Evolutionary conservation across 345 rosid genomes (phyloP).

Genomic region (Moricandia moricandioides): DNA sequence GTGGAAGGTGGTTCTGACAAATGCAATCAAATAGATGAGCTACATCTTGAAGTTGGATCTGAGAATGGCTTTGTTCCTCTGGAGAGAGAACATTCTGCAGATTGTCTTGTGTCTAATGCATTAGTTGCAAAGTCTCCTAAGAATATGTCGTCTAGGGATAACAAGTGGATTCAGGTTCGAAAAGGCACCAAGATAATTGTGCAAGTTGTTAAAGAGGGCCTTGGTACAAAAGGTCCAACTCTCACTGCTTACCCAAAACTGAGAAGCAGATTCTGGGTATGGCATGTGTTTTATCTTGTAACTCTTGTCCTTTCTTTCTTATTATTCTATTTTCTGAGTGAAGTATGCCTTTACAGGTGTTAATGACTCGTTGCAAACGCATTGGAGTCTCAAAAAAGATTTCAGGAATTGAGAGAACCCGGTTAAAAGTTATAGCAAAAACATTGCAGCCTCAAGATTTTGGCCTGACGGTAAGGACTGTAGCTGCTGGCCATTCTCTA

Average conservation of each 20-base stretch:
- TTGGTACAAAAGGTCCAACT: constrained; percentile 91
- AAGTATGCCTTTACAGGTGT: constrained; percentile 49
- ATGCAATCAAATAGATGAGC: constrained; percentile 43
- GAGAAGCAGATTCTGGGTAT: constrained; percentile 96
- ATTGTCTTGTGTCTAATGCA: constrained; percentile 36
- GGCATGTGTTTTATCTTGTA: constrained; percentile 5
- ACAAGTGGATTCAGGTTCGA: constrained; percentile 72
- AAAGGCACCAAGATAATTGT: constrained; percentile 92
- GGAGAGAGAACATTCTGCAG: constrained; percentile 37
- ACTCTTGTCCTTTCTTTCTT: constrained; percentile 23
- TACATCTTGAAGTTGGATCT: constrained; percentile 47
- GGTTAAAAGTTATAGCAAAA: constrained; percentile 87
- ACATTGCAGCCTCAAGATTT: constrained; percentile 86
- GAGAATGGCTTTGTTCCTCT: constrained; percentile 32
- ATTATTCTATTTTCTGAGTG: constrained; percentile 22
- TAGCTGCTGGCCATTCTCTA: constrained; percentile 82
- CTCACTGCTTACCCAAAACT: constrained; percentile 87
- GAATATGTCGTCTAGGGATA: constrained; percentile 36
- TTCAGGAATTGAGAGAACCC: constrained; percentile 76
- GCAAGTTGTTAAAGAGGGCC: constrained; percentile 97
- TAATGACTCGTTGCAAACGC: constrained; percentile 57
- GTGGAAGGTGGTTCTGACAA: constrained; percentile 45
- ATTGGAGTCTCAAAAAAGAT: constrained; percentile 85
- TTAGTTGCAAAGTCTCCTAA: constrained; percentile 39
- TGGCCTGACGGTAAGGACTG: constrained; percentile 90